A percentile compares a stretch with the other conserved stretches of the same genome.
phyloP scores from a whole-genome alignment of 179 eudicot species.

The Beta macrorhiza region DNA sequence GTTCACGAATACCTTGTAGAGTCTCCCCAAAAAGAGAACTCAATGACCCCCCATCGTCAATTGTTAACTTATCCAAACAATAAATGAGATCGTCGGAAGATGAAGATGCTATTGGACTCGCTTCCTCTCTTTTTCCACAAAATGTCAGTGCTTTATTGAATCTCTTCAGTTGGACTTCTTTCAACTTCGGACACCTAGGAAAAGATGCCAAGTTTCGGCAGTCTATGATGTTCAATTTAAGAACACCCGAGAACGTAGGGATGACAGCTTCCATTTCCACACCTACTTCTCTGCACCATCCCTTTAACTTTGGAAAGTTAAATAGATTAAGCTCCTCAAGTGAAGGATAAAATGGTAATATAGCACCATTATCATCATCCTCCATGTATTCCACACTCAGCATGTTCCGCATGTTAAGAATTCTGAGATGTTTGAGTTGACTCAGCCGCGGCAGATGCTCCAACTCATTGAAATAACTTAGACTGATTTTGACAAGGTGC shows the following conservation, averaged over 20 bases:
- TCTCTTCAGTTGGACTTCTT: rapidly evolving
- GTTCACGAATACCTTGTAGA: not conserved
- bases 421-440: constrained; percentile 11
- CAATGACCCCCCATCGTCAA: not conserved
- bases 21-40: constrained; percentile 5
- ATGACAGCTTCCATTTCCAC: not conserved
- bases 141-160: constrained; percentile 2
- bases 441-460: constrained; percentile 12
- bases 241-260: not conserved
- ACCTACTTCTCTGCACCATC: constrained; percentile 18
- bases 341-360: constrained; percentile 7
- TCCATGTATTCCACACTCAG: constrained; percentile 8
- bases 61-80: not conserved
- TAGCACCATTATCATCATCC: not conserved
- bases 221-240: not conserved
- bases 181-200: constrained; percentile 4
- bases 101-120: too few relatives aligned
- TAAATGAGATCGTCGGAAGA: not conserved
- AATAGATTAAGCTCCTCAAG: not conserved
- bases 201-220: constrained; percentile 17
- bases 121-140: too few relatives aligned
- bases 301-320: not conserved
- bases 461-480: not conserved
- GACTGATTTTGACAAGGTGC: not conserved
- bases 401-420: not conserved